Evolutionary conservation across 2,329 filamentous ascomycete species (phyloP).

Genomic region (Ophiostoma novo-ulmi): DNA sequence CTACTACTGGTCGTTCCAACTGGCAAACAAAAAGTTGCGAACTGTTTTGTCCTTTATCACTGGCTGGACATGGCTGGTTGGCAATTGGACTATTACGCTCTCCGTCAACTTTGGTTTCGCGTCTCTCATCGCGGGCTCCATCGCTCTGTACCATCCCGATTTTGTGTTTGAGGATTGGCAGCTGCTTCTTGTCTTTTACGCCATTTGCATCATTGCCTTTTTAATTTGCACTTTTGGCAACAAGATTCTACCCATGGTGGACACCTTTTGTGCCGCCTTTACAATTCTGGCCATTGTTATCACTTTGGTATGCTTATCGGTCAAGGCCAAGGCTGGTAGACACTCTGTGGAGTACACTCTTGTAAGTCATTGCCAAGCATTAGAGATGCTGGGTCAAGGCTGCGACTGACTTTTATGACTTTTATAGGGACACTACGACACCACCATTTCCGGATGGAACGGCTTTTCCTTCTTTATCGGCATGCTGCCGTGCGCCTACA

Average conservation of each 20-base stretch:
- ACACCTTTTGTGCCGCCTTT: constrained; percentile 43
- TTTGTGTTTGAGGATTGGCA: constrained; percentile 19
- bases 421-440: constrained; percentile 20
- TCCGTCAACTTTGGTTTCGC: constrained; percentile 77
- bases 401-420: neutral
- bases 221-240: constrained; percentile 38
- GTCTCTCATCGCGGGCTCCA: constrained; percentile 53
- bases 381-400: neutral
- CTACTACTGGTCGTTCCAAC: constrained; percentile 75
- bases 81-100: constrained; percentile 77
- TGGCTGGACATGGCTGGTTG: constrained; percentile 71
- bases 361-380: neutral
- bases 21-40: constrained; percentile 57
- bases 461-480: constrained; percentile 26
- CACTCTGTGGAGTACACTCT: constrained; percentile 15
- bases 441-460: constrained; percentile 41
- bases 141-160: constrained; percentile 50
- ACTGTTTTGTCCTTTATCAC: constrained; percentile 64
- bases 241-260: constrained; percentile 39
- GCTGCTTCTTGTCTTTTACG: constrained; percentile 24
- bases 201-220: constrained; percentile 22
- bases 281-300: constrained; percentile 45
- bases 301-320: constrained; percentile 48
- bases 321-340: constrained; percentile 32
- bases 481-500: constrained; percentile 21